phyloP scores from a whole-genome alignment of 2,329 filamentous ascomycete species.

The Pleomassaria siparia region DNA sequence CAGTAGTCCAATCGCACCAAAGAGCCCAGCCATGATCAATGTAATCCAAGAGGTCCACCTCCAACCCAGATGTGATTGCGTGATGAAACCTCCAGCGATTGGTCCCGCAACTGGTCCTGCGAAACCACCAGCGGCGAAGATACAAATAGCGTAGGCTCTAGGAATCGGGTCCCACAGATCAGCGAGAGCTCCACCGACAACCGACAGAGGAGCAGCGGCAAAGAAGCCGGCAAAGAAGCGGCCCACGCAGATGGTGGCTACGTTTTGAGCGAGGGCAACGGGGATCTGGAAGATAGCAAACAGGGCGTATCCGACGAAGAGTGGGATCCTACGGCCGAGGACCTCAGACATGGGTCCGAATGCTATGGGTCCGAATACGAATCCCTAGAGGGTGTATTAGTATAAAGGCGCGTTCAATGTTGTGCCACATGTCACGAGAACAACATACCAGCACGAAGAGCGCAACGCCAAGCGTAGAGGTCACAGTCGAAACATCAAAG shows the following conservation, averaged over 20 bases:
- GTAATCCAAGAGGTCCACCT: slow-evolving; percentile 43
- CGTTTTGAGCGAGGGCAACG: slow-evolving; percentile 47
- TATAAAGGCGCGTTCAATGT: too few relatives aligned
- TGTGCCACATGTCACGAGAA: neutral
- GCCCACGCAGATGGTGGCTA: slow-evolving; percentile 54
- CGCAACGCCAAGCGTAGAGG: slow-evolving; percentile 52
- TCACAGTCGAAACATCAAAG: slow-evolving; percentile 49
- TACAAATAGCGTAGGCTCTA: slow-evolving; percentile 39
- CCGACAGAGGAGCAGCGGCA: slow-evolving; percentile 45
- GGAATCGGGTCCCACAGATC: slow-evolving; percentile 41
- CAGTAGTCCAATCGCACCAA: slow-evolving; percentile 24
- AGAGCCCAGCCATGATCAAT: slow-evolving; percentile 35
- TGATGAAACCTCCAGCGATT: slow-evolving; percentile 45
- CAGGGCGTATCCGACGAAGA: slow-evolving; percentile 35
- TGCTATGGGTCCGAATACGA: slow-evolving; percentile 49
- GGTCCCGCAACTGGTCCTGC: slow-evolving; percentile 50
- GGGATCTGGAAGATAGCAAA: slow-evolving; percentile 46
- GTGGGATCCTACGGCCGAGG: slow-evolving; percentile 44
- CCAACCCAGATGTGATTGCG: slow-evolving; percentile 37
- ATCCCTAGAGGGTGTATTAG: slow-evolving; percentile 43
- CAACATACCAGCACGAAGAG: slow-evolving; percentile 46
- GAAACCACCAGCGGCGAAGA: slow-evolving; percentile 40
- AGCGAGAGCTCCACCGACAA: slow-evolving; percentile 38
- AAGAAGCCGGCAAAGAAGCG: slow-evolving; percentile 57
- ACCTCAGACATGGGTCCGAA: slow-evolving; percentile 57